phyloP scores from a whole-genome alignment of 768 basidiomycete species.

The Suillus luteus region DNA sequence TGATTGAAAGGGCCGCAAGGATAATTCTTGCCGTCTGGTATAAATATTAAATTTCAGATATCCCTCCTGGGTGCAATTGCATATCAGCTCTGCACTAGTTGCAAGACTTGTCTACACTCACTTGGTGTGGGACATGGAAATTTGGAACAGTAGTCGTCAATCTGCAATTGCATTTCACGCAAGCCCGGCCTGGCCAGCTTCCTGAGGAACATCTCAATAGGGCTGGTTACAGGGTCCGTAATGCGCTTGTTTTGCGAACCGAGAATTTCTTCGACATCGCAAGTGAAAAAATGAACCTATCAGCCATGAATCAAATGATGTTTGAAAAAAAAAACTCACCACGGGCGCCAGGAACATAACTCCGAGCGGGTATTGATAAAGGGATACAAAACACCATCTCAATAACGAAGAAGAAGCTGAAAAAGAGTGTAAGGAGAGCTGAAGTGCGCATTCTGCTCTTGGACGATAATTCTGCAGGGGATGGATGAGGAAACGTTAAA shows the following conservation, averaged over 20 bases:
- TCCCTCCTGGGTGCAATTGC: background rate
- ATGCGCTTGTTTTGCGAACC: background rate
- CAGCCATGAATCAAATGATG: background rate
- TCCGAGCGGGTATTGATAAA: background rate
- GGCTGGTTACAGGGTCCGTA: background rate
- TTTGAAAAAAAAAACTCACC: background rate
- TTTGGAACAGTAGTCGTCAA: background rate
- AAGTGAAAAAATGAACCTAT: background rate
- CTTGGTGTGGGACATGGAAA: background rate
- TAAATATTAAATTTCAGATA: no score
- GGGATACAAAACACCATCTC: background rate
- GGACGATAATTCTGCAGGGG: background rate
- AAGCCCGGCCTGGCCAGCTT: background rate
- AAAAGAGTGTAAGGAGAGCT: conserved; percentile 8
- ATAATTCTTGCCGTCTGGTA: no score
- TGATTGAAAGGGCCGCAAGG: background rate
- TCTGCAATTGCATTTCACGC: conserved; percentile 3
- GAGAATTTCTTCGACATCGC: background rate
- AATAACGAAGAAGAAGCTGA: background rate
- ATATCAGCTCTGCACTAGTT: background rate
- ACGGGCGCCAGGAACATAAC: background rate
- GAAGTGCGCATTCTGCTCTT: conserved; percentile 8
- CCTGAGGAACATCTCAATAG: background rate
- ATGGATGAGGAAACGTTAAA: background rate
- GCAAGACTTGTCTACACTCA: background rate